Evolutionary conservation across 805 yeast species (phyloP).

Genomic region (Ogataea angusta): DNA sequence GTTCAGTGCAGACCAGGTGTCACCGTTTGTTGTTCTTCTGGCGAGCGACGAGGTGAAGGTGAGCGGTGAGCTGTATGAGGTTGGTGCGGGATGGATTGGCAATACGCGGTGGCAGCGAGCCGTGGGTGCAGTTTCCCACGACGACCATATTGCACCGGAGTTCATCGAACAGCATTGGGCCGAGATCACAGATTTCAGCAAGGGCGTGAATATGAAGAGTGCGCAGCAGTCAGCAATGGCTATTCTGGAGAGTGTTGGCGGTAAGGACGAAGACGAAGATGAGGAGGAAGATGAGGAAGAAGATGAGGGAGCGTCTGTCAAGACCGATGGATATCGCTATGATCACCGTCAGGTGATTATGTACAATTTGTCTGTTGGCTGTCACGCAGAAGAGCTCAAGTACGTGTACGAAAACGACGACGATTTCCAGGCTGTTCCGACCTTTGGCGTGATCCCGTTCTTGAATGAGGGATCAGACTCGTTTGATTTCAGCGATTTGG

Average conservation of each 20-base stretch:
- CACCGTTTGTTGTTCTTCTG: slow-evolving; percentile 81
- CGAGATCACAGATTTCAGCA: slow-evolving; percentile 61
- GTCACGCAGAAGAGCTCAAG: slow-evolving; percentile 69
- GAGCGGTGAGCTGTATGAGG: slow-evolving; percentile 83
- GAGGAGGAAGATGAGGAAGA: slow-evolving; percentile 42
- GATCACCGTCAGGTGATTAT: slow-evolving; percentile 70
- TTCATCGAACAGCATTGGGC: slow-evolving; percentile 65
- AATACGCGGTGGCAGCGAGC: slow-evolving; percentile 94
- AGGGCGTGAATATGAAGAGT: slow-evolving; percentile 51
- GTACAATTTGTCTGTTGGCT: slow-evolving; percentile 89
- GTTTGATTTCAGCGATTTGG: slow-evolving; percentile 54
- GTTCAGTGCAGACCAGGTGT: slow-evolving; percentile 83
- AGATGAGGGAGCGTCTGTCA: slow-evolving; percentile 41
- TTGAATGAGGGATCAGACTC: slow-evolving; percentile 61
- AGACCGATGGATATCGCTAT: slow-evolving; percentile 51
- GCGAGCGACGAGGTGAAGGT: slow-evolving; percentile 67
- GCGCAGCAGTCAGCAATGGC: slow-evolving; percentile 79
- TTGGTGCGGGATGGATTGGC: slow-evolving; percentile 97
- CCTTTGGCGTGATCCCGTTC: slow-evolving; percentile 86
- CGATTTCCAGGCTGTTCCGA: slow-evolving; percentile 81
- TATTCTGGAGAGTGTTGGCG: slow-evolving; percentile 62
- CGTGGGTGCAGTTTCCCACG: slow-evolving; percentile 70
- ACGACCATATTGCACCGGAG: slow-evolving; percentile 58
- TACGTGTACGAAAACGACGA: slow-evolving; percentile 74
- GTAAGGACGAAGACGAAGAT: slow-evolving; percentile 41